Evolutionary conservation across 202 grass and related monocot species (phyloP).

Genomic region (Schoenoplectus triqueter): DNA sequence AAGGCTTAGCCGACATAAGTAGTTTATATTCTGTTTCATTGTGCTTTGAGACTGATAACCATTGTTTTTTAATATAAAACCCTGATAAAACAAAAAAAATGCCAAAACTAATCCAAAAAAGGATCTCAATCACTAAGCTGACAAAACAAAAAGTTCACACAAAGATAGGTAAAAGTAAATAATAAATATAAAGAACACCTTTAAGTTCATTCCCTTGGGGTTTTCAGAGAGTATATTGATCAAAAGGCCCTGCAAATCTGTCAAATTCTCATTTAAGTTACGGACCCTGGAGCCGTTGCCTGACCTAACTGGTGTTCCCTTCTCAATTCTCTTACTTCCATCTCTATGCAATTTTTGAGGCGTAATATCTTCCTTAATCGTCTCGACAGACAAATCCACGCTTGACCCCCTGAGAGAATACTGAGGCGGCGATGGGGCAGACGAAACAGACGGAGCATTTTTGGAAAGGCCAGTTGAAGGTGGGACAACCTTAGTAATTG

Average conservation of each 20-base stretch:
- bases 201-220: constrained; percentile 84
- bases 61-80: background rate
- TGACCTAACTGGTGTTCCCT: constrained; percentile 53
- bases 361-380: constrained; percentile 68
- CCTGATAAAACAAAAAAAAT: background rate
- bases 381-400: constrained; percentile 47
- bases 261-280: constrained; percentile 53
- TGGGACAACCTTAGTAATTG: constrained; percentile 62
- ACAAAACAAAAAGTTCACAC: constrained; percentile 23
- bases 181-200: constrained; percentile 53
- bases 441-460: constrained; percentile 69
- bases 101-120: constrained; percentile 5
- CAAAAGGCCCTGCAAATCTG: constrained; percentile 57
- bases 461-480: constrained; percentile 61
- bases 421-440: constrained; percentile 64
- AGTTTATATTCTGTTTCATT: background rate
- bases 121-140: background rate
- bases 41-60: background rate
- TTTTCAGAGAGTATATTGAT: constrained; percentile 78
- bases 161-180: constrained; percentile 8
- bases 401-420: constrained; percentile 49
- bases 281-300: constrained; percentile 50
- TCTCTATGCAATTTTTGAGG: constrained; percentile 71
- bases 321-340: constrained; percentile 59
- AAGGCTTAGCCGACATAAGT: background rate